Evolutionary conservation across 2,329 filamentous ascomycete genomes (phyloP).

Genomic region (Tolypocladium tundrense): DNA sequence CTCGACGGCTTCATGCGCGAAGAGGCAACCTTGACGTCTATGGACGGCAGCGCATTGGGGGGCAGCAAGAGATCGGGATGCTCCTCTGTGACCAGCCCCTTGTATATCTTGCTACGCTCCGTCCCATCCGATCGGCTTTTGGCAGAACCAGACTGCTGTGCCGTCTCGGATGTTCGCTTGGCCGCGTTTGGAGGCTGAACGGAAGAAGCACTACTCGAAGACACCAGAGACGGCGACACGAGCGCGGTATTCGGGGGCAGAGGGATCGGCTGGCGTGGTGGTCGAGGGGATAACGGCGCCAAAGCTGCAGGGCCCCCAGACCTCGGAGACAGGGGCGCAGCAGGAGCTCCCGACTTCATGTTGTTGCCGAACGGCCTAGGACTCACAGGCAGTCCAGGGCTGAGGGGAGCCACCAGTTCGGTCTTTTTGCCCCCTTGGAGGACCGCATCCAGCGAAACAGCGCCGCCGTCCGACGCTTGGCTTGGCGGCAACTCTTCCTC

Average conservation of each 20-base stretch:
- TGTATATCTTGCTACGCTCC: constrained; percentile 51
- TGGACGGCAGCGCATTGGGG: constrained; percentile 78
- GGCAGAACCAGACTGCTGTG: constrained; percentile 16
- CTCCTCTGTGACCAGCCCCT: constrained; percentile 72
- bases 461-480: constrained; percentile 25
- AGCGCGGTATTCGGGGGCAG: constrained; percentile 60
- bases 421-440: constrained; percentile 27
- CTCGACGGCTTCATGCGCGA: constrained; percentile 91
- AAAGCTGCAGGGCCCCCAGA: constrained; percentile 32
- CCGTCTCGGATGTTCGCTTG: constrained; percentile 18
- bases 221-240: constrained; percentile 33
- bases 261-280: constrained; percentile 63
- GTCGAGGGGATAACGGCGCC: constrained; percentile 56
- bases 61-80: constrained; percentile 78
- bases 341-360: constrained; percentile 41
- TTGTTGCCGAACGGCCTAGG: constrained; percentile 47
- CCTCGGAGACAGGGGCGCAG: constrained; percentile 53
- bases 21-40: constrained; percentile 80
- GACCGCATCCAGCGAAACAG: constrained; percentile 43
- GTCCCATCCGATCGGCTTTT: constrained; percentile 24
- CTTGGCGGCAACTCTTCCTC: constrained; percentile 23
- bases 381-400: constrained; percentile 49
- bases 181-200: constrained; percentile 1
- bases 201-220: constrained; percentile 2
- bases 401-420: constrained; percentile 33